Base-by-base conservation (phyloP, 495 filamentous ascomycete species). In the Penicillium turbatum region DNA sequence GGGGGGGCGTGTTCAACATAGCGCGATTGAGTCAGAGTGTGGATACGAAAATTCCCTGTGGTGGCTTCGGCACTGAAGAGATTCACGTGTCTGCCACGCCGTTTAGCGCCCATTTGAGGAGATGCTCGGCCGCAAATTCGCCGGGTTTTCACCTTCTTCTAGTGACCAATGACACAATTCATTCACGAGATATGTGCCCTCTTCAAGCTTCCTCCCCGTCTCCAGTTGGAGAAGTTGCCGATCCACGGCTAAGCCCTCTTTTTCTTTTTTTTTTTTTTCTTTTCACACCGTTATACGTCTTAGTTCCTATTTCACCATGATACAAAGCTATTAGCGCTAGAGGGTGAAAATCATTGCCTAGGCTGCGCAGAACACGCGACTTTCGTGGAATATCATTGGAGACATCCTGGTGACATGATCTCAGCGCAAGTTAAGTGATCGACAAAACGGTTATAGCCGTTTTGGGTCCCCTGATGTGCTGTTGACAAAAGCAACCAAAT, bases 361-460 rank as follows among this genome's bases (percentile, higher is more conserved):
- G 27, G 16, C 9, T 12, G 12, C 12, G 13, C n/a, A 37, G 34
- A 27, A 15, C 10, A 24, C n/a, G 4, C 21, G 17, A 13, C 12
- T 30, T 34, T 16, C 9, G n/a, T 12, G 40, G 1, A 15, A 11
- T 19, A 42, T 26, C 10, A 42, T 21, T 29, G 21, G 26, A 44
- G 26, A 31, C 27, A 46, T 30, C 41, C 31, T 48, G 36, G 19
- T n/a, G 49, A 59, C 47, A 49, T 38, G 35, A 49, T 49, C 47
- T 30, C 26, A 49, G 21, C 3, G 19, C 12, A 31, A 21, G 31
- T 8, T 26, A 27, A 15, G 55, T 57, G 62, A 65, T 65, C 62
- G 59, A 65, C 59, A 55, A 51, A 62, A 60, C 62, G 4, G 62
- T 65, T 65, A 49, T 27, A 60, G 58, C 62, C 54, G 59, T 62